Evolutionary conservation across 495 filamentous ascomycete species (phyloP), one percentile per base, ranked within the genome.

Genomic region (Neurospora cerealis): DNA sequence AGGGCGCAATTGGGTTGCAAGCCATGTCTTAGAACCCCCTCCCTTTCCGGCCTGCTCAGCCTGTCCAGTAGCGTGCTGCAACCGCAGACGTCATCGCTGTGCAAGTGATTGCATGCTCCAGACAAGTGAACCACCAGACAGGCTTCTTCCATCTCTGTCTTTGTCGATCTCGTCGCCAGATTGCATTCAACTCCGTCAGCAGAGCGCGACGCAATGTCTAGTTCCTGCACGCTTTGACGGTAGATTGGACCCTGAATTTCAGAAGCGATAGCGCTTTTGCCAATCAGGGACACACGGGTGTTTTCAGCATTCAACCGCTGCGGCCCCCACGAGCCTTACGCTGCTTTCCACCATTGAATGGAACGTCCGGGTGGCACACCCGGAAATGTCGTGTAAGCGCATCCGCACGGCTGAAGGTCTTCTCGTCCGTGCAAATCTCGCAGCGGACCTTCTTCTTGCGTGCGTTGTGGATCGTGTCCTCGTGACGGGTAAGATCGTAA

Each of bases 401-500:
- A 85, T 98, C 96, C 75, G 94, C 95, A 75, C 96, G 89, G 73
- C 92, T 95, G 79, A 98, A 98, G 0, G 93, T 95, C 87, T 98
- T 98, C 79, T 98, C 95, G 75, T 98, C 96, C n/a, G 93, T 94
- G 83, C 95, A 98, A 69, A 96, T 83, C 71, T 94, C 90, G 81
- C 95, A 99, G 32, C 93, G 90, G n/a, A 97, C 94, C 83, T 99
- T 98, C 79, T 93, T 90, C 88, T 97, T 97, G 77, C 91, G 88
- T 5, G 91, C 92, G 77, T 97, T 97, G 86, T 99, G 96, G 77
- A 98, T 98, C 13, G 96, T 98, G 77, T 97, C 95, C 82, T 99
- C 96, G 80, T 99, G 96, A 11, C 96, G 88, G 11, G 96, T 99
- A 40, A 99, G 88, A 83, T 99, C 96, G 88, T 99, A 99, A 40